These are phyloP conservation scores for Erythrobasidium hasegawianum DNA, from an alignment of 1,284 basidiomycete genomes.

Conservation along the genomic window DNA sequence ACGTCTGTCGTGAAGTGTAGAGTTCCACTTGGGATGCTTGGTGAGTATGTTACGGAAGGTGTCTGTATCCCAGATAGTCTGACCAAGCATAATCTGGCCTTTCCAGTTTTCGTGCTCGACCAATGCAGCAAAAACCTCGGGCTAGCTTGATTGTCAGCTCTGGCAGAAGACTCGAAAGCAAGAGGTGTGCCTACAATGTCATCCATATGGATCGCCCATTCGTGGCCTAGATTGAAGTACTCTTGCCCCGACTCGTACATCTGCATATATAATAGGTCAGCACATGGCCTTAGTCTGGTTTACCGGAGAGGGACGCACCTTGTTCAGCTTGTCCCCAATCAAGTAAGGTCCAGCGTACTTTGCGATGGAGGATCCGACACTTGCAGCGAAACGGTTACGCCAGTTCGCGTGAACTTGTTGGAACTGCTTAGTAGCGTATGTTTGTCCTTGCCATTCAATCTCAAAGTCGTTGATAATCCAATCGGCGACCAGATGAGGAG, in stretches of 20 bases:
- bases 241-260: neutral
- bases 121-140: neutral
- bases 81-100: neutral
- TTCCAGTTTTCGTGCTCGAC: neutral
- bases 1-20: neutral
- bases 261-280: neutral
- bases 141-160: neutral
- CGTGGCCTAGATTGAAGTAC: neutral
- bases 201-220: neutral
- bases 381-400: neutral
- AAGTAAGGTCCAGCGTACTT: neutral
- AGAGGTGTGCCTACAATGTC: neutral
- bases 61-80: neutral
- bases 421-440: neutral
- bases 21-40: constrained; percentile 3
- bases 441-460: neutral
- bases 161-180: too few relatives aligned
- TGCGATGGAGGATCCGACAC: neutral
- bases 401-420: neutral
- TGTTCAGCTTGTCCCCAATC: neutral
- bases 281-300: neutral
- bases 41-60: neutral
- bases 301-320: neutral
- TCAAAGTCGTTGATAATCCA: constrained; percentile 2
- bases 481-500: neutral